Evolutionary conservation across 495 filamentous ascomycete species (phyloP).

Genomic region (Neohortaea acidophila): DNA sequence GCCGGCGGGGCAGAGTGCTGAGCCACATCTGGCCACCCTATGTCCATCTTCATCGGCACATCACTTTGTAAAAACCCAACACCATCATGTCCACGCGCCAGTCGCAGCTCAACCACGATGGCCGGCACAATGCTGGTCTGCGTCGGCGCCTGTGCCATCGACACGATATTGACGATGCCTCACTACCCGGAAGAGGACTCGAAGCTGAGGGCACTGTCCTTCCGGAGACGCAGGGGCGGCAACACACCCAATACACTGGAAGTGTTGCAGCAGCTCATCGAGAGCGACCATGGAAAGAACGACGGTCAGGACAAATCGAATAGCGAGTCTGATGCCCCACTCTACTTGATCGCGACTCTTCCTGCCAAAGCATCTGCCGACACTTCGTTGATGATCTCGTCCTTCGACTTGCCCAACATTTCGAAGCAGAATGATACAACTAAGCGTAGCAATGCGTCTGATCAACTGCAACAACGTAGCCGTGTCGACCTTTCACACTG

Average conservation of each 20-base stretch:
- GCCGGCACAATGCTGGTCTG: too few relatives aligned
- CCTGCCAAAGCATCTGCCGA: not conserved
- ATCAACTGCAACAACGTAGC: too few relatives aligned
- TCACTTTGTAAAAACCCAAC: too few relatives aligned
- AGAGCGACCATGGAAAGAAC: not conserved
- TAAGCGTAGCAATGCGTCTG: too few relatives aligned
- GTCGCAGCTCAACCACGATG: too few relatives aligned
- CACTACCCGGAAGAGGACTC: constrained; percentile 2
- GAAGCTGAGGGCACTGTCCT: not conserved
- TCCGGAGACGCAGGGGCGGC: not conserved
- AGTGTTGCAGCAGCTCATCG: not conserved
- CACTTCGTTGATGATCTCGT: not conserved
- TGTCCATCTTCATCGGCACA: too few relatives aligned
- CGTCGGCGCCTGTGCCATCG: constrained; percentile 1
- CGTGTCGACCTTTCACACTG: not conserved
- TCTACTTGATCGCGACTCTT: not conserved
- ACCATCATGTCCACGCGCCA: too few relatives aligned
- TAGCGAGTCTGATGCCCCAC: too few relatives aligned
- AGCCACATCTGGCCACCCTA: too few relatives aligned
- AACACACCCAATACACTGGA: not conserved
- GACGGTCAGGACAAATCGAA: not conserved
- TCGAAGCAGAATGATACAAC: too few relatives aligned
- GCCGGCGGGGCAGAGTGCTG: too few relatives aligned
- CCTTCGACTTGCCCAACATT: not conserved
- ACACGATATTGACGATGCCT: not conserved